phyloP scores from a whole-genome alignment of 495 filamentous ascomycete genomes.

The Hypoxylon cercidicola region DNA sequence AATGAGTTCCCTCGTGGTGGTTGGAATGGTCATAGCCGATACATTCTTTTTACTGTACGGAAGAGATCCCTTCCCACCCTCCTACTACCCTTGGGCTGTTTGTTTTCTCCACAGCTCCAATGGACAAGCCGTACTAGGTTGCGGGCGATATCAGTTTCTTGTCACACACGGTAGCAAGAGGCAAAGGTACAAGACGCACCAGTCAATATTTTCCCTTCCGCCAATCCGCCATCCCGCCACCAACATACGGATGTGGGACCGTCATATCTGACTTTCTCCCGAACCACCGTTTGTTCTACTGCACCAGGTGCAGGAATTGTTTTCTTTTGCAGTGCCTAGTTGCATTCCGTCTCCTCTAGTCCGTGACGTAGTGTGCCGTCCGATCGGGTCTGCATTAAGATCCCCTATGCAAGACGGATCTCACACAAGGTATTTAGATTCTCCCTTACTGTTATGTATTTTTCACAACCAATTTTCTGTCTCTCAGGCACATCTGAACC shows the following conservation, averaged over 20 bases:
- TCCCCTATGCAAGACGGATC: constrained; percentile 39
- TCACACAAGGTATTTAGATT: constrained; percentile 43
- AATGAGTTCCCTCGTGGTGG: constrained; percentile 32
- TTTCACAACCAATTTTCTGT: constrained; percentile 38
- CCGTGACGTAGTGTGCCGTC: constrained; percentile 38
- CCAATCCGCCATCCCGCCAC: constrained; percentile 25
- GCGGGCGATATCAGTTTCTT: constrained; percentile 16
- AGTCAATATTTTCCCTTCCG: constrained; percentile 26
- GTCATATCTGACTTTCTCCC: constrained; percentile 28
- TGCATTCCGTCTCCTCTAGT: constrained; percentile 36
- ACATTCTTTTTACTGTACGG: constrained; percentile 43
- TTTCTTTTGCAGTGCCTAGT: constrained; percentile 28
- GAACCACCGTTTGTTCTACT: constrained; percentile 36
- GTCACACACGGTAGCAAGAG: constrained; percentile 20
- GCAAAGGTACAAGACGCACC: constrained; percentile 21
- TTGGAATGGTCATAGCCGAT: constrained; percentile 46
- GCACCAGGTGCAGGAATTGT: constrained; percentile 12
- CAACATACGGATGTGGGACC: constrained; percentile 38
- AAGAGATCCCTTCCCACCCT: constrained; percentile 23
- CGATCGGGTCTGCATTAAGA: constrained; percentile 37
- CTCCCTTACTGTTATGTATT: constrained; percentile 48
- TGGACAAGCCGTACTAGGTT: constrained; percentile 7
- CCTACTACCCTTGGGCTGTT: constrained; percentile 17
- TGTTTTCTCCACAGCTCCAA: constrained; percentile 19
- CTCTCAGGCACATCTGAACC: constrained; percentile 19